phyloP scores from a whole-genome alignment of 139 green algal genomes.

The Eudorina sp. region DNA sequence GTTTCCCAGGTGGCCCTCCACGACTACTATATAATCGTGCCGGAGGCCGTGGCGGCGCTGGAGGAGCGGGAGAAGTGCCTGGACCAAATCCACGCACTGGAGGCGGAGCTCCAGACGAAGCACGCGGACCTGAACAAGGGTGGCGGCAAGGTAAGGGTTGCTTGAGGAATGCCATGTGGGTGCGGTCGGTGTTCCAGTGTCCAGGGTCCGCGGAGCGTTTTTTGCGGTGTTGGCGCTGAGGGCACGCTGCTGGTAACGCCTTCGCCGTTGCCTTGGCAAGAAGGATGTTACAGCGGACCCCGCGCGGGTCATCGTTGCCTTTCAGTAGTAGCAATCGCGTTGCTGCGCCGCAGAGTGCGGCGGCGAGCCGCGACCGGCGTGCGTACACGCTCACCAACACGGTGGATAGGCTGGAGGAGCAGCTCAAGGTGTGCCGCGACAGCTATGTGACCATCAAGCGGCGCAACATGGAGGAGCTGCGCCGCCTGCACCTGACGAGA shows the following conservation, averaged over 20 bases:
- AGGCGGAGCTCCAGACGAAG: constrained; percentile 61
- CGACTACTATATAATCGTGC: constrained; percentile 67
- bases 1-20: constrained; percentile 60
- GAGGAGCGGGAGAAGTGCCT: constrained; percentile 64
- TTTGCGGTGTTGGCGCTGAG: too few species aligned
- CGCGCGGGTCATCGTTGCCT: too few species aligned
- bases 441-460: constrained; percentile 55
- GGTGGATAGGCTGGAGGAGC: constrained; percentile 48
- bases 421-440: constrained; percentile 43
- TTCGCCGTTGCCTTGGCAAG: too few species aligned
- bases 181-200: too few species aligned
- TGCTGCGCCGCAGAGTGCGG: neutral
- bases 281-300: too few species aligned
- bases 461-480: constrained; percentile 65
- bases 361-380: neutral
- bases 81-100: constrained; percentile 47
- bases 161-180: too few species aligned
- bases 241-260: too few species aligned
- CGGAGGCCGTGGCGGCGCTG: constrained; percentile 65
- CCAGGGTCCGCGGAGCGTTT: too few species aligned
- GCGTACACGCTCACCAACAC: constrained; percentile 30
- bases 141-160: neutral
- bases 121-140: constrained; percentile 22
- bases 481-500: constrained; percentile 31
- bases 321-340: neutral